phyloP scores from a whole-genome alignment of 306 rosid genomes.

The Cercis canadensis region DNA sequence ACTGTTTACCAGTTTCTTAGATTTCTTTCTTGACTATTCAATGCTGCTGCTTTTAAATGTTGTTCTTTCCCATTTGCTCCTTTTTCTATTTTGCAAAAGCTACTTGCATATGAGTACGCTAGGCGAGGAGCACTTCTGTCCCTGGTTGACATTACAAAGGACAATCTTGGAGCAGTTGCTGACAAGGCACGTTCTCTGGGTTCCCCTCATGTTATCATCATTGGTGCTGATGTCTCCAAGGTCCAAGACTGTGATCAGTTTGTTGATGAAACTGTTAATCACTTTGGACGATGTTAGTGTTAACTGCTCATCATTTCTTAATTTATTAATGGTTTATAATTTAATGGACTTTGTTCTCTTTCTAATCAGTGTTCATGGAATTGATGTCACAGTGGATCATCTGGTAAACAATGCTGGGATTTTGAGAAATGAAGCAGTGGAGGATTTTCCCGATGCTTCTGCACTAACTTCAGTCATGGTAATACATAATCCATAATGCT shows the following conservation, averaged over 20 bases:
- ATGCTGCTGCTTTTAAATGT: too few species aligned
- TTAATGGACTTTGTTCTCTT: too few species aligned
- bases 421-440: slow-evolving; percentile 23
- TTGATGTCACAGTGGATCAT: slow-evolving; percentile 68
- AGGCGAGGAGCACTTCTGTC: slow-evolving; percentile 67
- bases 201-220: slow-evolving; percentile 56
- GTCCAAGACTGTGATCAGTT: slow-evolving; percentile 53
- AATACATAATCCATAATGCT: too few species aligned
- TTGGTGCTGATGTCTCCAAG: slow-evolving; percentile 66
- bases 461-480: slow-evolving; percentile 33
- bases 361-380: not conserved
- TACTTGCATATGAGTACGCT: slow-evolving; percentile 75
- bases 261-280: slow-evolving; percentile 58
- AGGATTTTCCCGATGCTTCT: slow-evolving; percentile 37
- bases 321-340: too few species aligned
- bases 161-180: slow-evolving; percentile 50
- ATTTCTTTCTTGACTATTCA: too few species aligned
- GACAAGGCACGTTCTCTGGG: slow-evolving; percentile 52
- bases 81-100: slow-evolving; percentile 23
- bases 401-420: slow-evolving; percentile 79
- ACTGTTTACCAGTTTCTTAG: not conserved
- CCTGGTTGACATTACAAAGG: slow-evolving; percentile 57
- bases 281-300: slow-evolving; percentile 56
- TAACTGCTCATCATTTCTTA: too few species aligned
- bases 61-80: not conserved